phyloP scores from a whole-genome alignment of 163 green algal species.

The Trebouxia gelatinosa region DNA sequence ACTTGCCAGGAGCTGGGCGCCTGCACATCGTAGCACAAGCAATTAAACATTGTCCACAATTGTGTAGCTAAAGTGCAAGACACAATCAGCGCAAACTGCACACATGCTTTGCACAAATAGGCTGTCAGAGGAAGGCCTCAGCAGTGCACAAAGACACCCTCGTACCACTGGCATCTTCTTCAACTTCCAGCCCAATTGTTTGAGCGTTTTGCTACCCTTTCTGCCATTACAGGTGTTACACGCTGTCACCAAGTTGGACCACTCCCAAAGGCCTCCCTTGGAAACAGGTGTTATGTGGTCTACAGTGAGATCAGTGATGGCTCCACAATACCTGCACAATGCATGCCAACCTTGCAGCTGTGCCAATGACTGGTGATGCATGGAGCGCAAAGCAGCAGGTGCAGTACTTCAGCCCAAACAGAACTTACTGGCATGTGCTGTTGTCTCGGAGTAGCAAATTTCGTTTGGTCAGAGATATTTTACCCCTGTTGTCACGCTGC shows the following conservation, averaged over 20 bases:
- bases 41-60: no score
- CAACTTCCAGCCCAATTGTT: slow-evolving; percentile 63
- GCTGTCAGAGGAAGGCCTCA: background rate
- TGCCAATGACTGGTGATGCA: background rate
- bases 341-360: background rate
- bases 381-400: no score
- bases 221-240: slow-evolving; percentile 62
- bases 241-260: slow-evolving; percentile 55
- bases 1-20: slow-evolving; percentile 35
- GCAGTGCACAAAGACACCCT: background rate
- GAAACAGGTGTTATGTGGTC: slow-evolving; percentile 65
- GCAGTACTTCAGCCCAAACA: background rate
- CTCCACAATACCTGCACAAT: slow-evolving; percentile 67
- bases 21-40: slow-evolving; percentile 13
- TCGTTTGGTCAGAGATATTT: slow-evolving; percentile 46
- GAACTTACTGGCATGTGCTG: slow-evolving; percentile 43
- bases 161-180: slow-evolving; percentile 35
- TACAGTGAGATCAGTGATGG: slow-evolving; percentile 55
- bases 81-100: no score
- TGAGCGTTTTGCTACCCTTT: slow-evolving; percentile 60
- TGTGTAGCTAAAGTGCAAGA: no score
- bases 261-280: slow-evolving; percentile 60
- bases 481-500: slow-evolving; percentile 21
- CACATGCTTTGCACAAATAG: no score
- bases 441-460: slow-evolving; percentile 63